phyloP scores from a whole-genome alignment of 345 rosid genomes.

The Moricandia arvensis region DNA sequence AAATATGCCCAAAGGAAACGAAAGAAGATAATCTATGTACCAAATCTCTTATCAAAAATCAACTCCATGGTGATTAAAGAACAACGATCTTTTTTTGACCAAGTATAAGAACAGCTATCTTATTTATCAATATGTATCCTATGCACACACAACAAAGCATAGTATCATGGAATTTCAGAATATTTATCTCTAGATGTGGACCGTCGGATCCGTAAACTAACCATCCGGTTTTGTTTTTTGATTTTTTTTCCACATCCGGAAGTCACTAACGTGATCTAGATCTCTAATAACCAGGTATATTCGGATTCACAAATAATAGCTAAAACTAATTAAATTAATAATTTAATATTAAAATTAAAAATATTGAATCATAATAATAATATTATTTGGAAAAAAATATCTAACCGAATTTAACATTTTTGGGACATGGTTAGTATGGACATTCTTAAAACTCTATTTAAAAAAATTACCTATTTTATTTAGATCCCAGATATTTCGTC shows the following conservation, averaged over 20 bases:
- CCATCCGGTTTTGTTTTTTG: background rate
- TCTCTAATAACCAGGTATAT: background rate
- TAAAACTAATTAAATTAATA: background rate
- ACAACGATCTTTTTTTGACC: background rate
- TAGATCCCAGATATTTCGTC: background rate
- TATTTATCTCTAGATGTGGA: background rate
- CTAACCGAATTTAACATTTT: background rate
- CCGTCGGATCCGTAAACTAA: background rate
- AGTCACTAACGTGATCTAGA: background rate
- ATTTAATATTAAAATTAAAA: background rate
- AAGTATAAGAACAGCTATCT: background rate
- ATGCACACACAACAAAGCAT: background rate
- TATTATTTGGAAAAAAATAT: background rate
- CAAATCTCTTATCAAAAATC: background rate
- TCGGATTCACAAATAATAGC: background rate
- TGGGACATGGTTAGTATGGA: background rate
- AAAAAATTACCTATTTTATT: too few species aligned
- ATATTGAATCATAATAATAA: background rate
- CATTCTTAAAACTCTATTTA: background rate
- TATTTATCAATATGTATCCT: background rate
- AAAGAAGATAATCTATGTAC: background rate
- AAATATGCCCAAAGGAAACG: background rate
- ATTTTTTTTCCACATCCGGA: background rate
- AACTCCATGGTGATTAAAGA: background rate
- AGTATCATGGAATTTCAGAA: background rate